Percentiles rank a stretch among this genome's conserved stretches.
Conservation (phyloP, 2,329 filamentous ascomycete genomes). For the Botrytis fragariae region DNA sequence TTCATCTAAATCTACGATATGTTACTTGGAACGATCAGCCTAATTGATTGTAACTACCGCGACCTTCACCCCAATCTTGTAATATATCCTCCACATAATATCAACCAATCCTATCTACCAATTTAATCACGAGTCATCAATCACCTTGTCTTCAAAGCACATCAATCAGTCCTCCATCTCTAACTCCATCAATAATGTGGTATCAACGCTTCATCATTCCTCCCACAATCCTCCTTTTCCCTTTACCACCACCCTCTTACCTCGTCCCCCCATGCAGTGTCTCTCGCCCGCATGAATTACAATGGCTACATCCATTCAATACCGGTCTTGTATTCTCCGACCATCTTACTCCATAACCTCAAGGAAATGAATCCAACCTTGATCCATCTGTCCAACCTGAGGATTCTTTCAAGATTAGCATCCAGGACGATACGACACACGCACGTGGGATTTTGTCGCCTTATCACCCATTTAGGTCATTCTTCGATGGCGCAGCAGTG, state of each 20-base stretch:
- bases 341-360: not conserved
- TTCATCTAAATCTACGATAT: too few species aligned
- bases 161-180: not conserved
- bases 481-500: slow-evolving; percentile 9
- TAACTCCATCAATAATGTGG: not conserved
- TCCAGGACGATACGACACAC: not conserved
- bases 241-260: not conserved
- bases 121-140: too few species aligned
- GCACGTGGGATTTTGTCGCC: slow-evolving; percentile 10
- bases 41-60: not conserved
- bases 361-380: slow-evolving; percentile 3
- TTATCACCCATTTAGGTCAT: not conserved
- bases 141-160: not conserved
- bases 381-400: not conserved
- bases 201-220: not conserved
- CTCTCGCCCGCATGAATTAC: not conserved
- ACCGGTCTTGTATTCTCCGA: slow-evolving; percentile 10
- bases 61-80: not conserved
- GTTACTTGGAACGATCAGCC: not conserved
- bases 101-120: not conserved
- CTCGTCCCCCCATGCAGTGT: not conserved
- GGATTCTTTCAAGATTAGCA: not conserved
- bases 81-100: not conserved
- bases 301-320: slow-evolving; percentile 18
- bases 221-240: not conserved